Evolutionary conservation across 2,329 filamentous ascomycete genomes (phyloP), one percentile per base, ranked within the genome.

Genomic region (Neofusicoccum cordaticola): DNA sequence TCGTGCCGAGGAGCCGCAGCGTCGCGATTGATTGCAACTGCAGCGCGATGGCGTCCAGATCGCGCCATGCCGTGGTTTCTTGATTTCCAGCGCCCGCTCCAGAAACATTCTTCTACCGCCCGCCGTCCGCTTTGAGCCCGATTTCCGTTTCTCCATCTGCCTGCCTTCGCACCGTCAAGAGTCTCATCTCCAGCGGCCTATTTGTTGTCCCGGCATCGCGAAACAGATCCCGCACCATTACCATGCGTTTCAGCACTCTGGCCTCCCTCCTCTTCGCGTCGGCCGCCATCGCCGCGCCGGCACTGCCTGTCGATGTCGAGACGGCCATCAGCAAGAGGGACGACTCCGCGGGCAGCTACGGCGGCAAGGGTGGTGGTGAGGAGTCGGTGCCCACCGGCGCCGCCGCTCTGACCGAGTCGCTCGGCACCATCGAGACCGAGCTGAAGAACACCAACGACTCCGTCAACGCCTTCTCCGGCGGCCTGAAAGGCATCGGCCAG

Each of bases 371-470:
- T 11, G 45, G 37, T 11, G 35, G 19, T 11, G 17, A n/a, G 2
- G 37, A 53, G 39, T 15, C 60, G 5, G 60, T 63, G 1, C 60
- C 60, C 4, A 35, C 42, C 3, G 60, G 60, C 17, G 39, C 39
- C 2, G 48, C 53, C 22, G 53, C 53, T 35, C 15, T 34, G 39
- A 37, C 53, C 34, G 22, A 58, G 15, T 45, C 53, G 53, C 60
- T 63, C 39, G 37, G 7, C 2, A 45, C 48, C 2, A 45, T 63
- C 6, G 47, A n/a, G 3, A 48, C 31, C 15, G 19, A 52, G 13
- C 15, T 63, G 48, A 63, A 63, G 37, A 44, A 48, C 4, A 48
- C 47, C 22, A 63, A 63, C 39, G 37, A 53, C 3, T 45, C 60
- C 2, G 27, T 63, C 9, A 52, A 51, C 13, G 50, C 37, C 22